phyloP scores from a whole-genome alignment of 352 stramenopile genomes.

The Pythium insidiosum region DNA sequence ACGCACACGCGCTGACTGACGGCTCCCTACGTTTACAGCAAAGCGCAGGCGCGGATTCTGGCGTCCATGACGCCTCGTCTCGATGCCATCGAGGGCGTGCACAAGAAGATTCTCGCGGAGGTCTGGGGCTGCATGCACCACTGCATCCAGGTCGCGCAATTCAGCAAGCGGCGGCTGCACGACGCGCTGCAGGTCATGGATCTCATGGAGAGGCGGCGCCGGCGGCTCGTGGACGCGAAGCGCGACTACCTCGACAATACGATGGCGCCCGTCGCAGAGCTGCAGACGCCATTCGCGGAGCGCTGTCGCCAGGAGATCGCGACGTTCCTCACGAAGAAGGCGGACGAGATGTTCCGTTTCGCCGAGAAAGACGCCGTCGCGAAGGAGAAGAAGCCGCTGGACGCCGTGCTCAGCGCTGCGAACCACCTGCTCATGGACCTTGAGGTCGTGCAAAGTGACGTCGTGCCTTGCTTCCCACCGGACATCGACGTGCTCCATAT shows the following conservation, averaged over 20 bases:
- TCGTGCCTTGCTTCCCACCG: conserved; percentile 56
- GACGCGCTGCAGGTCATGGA: conserved; percentile 73
- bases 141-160: conserved; percentile 77
- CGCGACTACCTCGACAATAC: conserved; percentile 67
- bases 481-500: conserved; percentile 79
- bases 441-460: conserved; percentile 68
- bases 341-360: conserved; percentile 56
- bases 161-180: conserved; percentile 49
- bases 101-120: conserved; percentile 58
- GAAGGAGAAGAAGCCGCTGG: conserved; percentile 52
- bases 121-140: conserved; percentile 78
- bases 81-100: conserved; percentile 44
- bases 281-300: conserved; percentile 37
- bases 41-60: conserved; percentile 57
- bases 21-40: conserved; percentile 21
- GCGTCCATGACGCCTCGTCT: conserved; percentile 62
- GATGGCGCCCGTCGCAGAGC: conserved; percentile 30
- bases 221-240: conserved; percentile 43
- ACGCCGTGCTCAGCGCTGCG: conserved; percentile 46
- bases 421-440: conserved; percentile 76
- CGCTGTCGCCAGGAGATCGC: conserved; percentile 57
- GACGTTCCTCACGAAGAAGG: conserved; percentile 37
- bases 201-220: conserved; percentile 59
- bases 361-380: conserved; percentile 37
- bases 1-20: not conserved